These are phyloP conservation scores for Craterostigma plantagineum DNA, from an alignment of 257 asterid genomes.

Conservation along the genomic window DNA sequence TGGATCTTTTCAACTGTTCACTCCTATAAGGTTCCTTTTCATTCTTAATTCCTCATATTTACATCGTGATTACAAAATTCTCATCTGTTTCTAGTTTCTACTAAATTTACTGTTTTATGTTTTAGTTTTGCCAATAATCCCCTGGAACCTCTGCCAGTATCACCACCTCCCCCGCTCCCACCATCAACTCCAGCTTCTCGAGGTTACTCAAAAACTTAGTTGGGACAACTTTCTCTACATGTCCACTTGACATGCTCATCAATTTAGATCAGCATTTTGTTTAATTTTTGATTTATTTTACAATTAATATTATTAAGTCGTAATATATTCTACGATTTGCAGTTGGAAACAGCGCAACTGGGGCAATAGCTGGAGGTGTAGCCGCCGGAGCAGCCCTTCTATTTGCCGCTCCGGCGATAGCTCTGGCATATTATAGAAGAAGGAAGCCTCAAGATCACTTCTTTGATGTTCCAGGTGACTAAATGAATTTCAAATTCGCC, in stretches of 20 bases:
- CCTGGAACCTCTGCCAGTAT: slow-evolving; percentile 29
- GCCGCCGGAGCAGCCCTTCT: slow-evolving; percentile 87
- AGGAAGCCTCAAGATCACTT: slow-evolving; percentile 68
- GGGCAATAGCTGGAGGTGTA: slow-evolving; percentile 83
- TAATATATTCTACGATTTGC: slow-evolving; percentile 13
- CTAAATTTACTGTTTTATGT: slow-evolving; percentile 11
- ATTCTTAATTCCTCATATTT: neutral
- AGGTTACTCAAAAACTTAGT: no score
- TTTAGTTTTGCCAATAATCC: slow-evolving; percentile 48
- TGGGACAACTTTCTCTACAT: no score
- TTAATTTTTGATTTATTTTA: no score
- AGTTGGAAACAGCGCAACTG: slow-evolving; percentile 55
- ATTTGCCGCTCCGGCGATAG: slow-evolving; percentile 63
- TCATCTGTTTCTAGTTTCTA: no score
- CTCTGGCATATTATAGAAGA: slow-evolving; percentile 60
- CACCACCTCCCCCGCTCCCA: slow-evolving; percentile 59
- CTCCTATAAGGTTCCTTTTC: slow-evolving; percentile 70
- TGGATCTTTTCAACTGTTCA: slow-evolving; percentile 85
- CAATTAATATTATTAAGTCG: no score
- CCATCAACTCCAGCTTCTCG: slow-evolving; percentile 38
- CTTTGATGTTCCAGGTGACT: slow-evolving; percentile 76
- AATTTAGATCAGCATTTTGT: no score
- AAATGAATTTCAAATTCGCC: slow-evolving; percentile 1
- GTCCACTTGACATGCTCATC: no score
- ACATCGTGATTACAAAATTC: slow-evolving; percentile 2